Base-by-base conservation (phyloP, 768 basidiomycete genomes). In the Boletus sp. region DNA sequence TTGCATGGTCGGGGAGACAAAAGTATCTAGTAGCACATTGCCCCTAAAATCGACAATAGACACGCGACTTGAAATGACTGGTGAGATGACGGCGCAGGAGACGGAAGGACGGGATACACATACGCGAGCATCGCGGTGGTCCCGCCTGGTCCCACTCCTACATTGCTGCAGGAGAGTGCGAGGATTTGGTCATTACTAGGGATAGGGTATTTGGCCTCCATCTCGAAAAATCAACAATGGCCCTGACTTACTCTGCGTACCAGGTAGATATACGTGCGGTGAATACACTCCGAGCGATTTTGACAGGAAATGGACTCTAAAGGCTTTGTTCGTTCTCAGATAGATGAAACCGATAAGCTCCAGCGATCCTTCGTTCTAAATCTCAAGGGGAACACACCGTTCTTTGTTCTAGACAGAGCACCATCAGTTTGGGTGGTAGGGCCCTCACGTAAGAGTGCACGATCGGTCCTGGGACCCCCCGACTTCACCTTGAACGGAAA, bases 101-200 rank as follows among this genome's bases (percentile, higher is more conserved):
- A 47, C 42, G 37, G 53, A 53, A 58, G 29, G 41, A 50, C 37
- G 28, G 29, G 53, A 33, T 52, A 51, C 42, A 79, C 86, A 60
- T 75, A 91, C 90, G 89, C 90, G 36, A 92, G 77, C 85, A 92
- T 88, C 39, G 85, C 82, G 2, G 90, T 92, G 15, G 86, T 86
- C 7, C 90, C 90, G 4, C 90, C 89, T 17, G 87, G 85, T 30
- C 89, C 89, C 37, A 89, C 86, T 12, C 90, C 90, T n/a, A 91
- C 86, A 60, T 83, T 84, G 50, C 78, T 75, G 60, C 84, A 89
- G 15, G 87, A 82, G 42, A 91, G 69, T 7, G 84, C 79, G 42
- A 87, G 69, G 59, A 84, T 77, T 54, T 79, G 79, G 73, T 84
- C 71, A 48, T 61, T 72, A 55, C 64, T 65, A 55, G 71, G 71